Evolutionary conservation across 2,329 filamentous ascomycete species (phyloP).

Genomic region (Calonectria honghensis): DNA sequence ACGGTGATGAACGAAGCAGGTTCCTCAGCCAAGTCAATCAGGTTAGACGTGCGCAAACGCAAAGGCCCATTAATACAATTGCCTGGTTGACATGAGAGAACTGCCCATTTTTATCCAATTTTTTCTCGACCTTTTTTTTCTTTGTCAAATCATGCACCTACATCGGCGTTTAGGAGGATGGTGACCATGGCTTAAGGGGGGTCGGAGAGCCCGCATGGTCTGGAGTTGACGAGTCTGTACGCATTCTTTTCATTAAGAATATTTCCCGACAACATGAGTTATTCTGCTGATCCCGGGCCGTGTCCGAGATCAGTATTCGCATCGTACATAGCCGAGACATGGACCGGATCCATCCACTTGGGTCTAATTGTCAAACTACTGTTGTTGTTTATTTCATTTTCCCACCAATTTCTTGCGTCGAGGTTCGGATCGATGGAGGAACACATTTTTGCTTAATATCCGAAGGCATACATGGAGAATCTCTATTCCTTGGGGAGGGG

Average conservation of each 20-base stretch:
- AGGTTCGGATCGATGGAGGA: constrained; percentile 17
- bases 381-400: constrained; percentile 16
- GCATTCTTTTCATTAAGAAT: constrained; percentile 43
- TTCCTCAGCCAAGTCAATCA: constrained; percentile 29
- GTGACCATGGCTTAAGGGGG: constrained; percentile 44
- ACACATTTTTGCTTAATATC: constrained; percentile 42
- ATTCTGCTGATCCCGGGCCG: neutral
- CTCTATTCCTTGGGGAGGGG: constrained; percentile 35
- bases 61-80: constrained; percentile 37
- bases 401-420: constrained; percentile 10
- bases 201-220: constrained; percentile 48
- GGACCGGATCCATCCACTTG: constrained; percentile 12
- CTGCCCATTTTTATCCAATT: neutral
- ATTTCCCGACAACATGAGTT: constrained; percentile 15
- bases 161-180: constrained; percentile 49
- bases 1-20: constrained; percentile 45
- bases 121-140: constrained; percentile 23
- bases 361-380: constrained; percentile 12
- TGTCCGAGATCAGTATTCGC: constrained; percentile 12
- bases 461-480: constrained; percentile 39
- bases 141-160: constrained; percentile 45
- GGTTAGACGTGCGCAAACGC: constrained; percentile 11
- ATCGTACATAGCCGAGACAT: constrained; percentile 36
- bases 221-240: constrained; percentile 50
- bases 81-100: constrained; percentile 28